Evolutionary conservation across 768 basidiomycete species (phyloP).

Genomic region (Trametes villosa): DNA sequence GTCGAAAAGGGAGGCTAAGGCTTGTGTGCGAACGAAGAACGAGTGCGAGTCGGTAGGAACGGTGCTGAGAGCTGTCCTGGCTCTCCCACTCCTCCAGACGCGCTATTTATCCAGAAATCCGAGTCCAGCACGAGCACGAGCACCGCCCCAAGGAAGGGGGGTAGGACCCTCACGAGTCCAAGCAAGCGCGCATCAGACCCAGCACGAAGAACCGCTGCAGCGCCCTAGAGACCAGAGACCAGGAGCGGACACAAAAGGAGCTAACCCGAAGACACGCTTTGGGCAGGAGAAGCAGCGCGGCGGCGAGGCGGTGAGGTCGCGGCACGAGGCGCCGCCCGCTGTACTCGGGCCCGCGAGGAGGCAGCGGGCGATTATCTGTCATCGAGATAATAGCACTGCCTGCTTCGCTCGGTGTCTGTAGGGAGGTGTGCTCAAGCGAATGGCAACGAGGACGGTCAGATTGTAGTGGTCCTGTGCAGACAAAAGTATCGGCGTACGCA

Average conservation of each 20-base stretch:
- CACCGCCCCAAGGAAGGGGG: not conserved
- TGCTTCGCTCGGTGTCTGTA: too few species aligned
- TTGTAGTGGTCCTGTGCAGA: too few species aligned
- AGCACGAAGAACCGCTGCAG: not conserved
- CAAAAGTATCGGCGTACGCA: too few species aligned
- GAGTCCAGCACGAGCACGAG: not conserved
- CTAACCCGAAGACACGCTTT: not conserved
- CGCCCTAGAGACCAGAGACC: too few species aligned
- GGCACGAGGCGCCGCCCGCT: not conserved
- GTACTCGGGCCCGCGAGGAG: not conserved
- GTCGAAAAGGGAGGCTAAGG: not conserved
- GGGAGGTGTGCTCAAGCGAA: too few species aligned
- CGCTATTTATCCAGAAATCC: not conserved
- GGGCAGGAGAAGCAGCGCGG: not conserved
- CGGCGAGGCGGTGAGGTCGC: not conserved
- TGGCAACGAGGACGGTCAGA: too few species aligned
- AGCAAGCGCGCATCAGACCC: not conserved
- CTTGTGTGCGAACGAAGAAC: constrained; percentile 4
- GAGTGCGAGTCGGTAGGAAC: too few species aligned
- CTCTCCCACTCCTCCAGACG: not conserved
- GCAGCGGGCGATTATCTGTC: not conserved
- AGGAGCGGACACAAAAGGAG: not conserved
- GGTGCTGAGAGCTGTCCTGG: constrained; percentile 8
- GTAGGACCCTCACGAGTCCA: not conserved
- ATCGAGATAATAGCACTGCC: constrained; percentile 2